Conservation (phyloP, 441 rosid species). For the Omphalea diandra region DNA sequence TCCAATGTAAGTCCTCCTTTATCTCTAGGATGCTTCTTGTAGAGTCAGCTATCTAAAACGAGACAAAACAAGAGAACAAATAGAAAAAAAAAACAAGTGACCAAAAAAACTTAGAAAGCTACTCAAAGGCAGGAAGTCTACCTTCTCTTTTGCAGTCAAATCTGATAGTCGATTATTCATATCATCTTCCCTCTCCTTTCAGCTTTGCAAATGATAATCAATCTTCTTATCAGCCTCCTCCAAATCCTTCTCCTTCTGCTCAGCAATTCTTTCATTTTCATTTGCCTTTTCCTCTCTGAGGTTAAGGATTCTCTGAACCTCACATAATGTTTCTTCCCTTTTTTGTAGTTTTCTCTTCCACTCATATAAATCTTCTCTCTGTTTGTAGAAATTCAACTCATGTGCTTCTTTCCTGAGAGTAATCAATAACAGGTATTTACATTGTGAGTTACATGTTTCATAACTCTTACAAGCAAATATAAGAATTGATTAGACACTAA, state of each 20-base stretch:
- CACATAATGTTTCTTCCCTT: conserved; percentile 48
- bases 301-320: conserved; percentile 49
- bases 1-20: conserved; percentile 58
- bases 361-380: conserved; percentile 70
- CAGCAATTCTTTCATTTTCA: conserved; percentile 46
- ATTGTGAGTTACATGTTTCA: conserved; percentile 7
- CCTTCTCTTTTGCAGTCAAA: conserved; percentile 65
- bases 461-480: conserved; percentile 1
- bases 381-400: conserved; percentile 56
- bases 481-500: conserved; percentile 13
- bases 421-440: conserved; percentile 20
- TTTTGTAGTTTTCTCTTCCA: conserved; percentile 66
- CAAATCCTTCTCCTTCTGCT: conserved; percentile 53
- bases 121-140: conserved; percentile 20
- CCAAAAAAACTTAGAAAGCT: neutral
- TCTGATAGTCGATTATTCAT: conserved; percentile 44
- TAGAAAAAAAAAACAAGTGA: neutral
- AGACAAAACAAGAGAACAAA: conserved; percentile 22
- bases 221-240: conserved; percentile 54
- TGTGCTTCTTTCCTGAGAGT: conserved; percentile 74
- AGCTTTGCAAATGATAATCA: conserved; percentile 46
- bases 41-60: conserved; percentile 49
- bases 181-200: conserved; percentile 56
- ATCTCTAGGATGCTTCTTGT: conserved; percentile 38
- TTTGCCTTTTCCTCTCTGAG: conserved; percentile 52